These are phyloP conservation scores for Microsporum audouinii DNA, from an alignment of 2,329 filamentous ascomycete species.

Conservation along the genomic window DNA sequence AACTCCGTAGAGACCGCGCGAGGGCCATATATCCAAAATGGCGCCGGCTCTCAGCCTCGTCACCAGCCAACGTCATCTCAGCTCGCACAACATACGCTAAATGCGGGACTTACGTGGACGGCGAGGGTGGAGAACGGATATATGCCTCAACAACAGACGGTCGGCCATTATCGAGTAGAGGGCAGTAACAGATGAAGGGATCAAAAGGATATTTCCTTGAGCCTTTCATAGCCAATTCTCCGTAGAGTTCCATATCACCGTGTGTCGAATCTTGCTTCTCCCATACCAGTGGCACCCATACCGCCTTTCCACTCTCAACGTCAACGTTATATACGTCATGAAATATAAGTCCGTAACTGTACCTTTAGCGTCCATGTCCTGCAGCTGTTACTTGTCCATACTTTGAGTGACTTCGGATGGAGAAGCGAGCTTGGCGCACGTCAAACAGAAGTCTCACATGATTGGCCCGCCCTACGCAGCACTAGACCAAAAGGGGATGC, in stretches of 20 bases:
- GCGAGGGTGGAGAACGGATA: neutral
- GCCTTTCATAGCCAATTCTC: no score
- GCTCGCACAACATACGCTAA: neutral
- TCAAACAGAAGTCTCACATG: neutral
- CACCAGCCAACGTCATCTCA: neutral
- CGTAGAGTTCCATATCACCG: no score
- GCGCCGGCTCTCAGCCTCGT: neutral
- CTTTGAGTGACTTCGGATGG: neutral
- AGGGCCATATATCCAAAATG: neutral
- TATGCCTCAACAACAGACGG: neutral
- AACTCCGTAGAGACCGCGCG: neutral
- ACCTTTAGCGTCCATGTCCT: no score
- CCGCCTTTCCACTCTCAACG: no score
- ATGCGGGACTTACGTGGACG: neutral
- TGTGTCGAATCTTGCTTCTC: no score
- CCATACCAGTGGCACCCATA: no score
- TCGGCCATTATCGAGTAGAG: neutral
- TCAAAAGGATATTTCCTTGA: neutral
- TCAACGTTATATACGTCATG: no score
- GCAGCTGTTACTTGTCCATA: neutral
- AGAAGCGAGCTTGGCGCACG: constrained; percentile 2
- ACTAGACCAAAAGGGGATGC: neutral
- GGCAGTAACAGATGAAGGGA: neutral
- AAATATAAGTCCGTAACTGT: no score
- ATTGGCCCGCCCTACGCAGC: neutral